phyloP scores from a whole-genome alignment of 2,329 filamentous ascomycete species.

The Claviceps capensis region DNA sequence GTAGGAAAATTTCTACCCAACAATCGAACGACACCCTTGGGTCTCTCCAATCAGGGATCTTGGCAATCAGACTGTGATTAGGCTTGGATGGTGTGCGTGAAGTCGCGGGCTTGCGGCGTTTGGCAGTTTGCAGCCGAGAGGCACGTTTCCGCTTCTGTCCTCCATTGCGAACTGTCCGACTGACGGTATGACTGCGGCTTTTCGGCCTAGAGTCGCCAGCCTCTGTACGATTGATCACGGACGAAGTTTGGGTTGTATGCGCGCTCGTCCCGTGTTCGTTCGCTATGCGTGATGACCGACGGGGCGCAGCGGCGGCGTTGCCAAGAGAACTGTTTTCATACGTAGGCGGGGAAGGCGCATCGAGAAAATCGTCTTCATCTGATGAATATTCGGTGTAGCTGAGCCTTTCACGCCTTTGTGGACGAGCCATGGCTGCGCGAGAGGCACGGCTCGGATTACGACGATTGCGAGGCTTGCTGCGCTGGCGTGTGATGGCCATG shows the following conservation, averaged over 20 bases:
- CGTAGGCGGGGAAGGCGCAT: neutral
- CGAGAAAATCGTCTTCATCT: neutral
- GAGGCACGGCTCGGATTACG: constrained; percentile 13
- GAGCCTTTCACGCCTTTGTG: constrained; percentile 2
- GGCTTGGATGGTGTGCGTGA: neutral
- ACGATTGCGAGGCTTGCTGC: constrained; percentile 5
- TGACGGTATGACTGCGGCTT: neutral
- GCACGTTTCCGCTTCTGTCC: constrained; percentile 11
- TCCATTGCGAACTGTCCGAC: neutral
- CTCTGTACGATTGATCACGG: neutral
- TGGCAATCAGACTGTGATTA: constrained; percentile 5
- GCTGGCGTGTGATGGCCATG: constrained; percentile 15
- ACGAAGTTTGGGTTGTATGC: neutral
- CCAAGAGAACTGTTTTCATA: neutral
- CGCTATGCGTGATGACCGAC: neutral
- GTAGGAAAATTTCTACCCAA: constrained; percentile 55
- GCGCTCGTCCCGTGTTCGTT: neutral
- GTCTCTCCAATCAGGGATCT: constrained; percentile 42
- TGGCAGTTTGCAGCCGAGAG: constrained; percentile 5
- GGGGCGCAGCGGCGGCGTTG: neutral
- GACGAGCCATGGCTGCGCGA: constrained; percentile 4
- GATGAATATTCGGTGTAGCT: constrained; percentile 5
- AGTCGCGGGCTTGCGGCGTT: constrained; percentile 6
- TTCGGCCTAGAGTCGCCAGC: neutral
- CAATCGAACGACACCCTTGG: constrained; percentile 50